These are phyloP conservation scores for Fulvia fulva DNA, from an alignment of 2,329 filamentous ascomycete species.

Conservation along the genomic window DNA sequence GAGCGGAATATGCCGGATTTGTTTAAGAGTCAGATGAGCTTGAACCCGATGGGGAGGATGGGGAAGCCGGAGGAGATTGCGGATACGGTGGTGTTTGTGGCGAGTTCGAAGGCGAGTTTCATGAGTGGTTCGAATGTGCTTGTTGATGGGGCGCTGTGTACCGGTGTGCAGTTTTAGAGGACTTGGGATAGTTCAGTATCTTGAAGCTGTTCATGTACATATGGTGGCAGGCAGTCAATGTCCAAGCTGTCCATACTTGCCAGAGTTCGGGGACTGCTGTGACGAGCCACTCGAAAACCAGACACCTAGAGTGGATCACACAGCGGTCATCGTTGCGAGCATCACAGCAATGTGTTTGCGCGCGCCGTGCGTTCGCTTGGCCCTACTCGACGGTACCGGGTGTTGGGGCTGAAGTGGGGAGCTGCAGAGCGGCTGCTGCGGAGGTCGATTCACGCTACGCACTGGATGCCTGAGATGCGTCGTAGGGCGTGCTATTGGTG, in stretches of 20 bases:
- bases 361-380: too few relatives aligned
- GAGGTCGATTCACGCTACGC: background rate
- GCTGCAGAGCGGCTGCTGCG: background rate
- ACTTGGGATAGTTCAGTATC: background rate
- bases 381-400: too few relatives aligned
- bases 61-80: slow-evolving; percentile 51
- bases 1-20: slow-evolving; percentile 31
- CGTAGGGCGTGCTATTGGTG: background rate
- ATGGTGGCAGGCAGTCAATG: background rate
- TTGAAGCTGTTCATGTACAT: background rate
- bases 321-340: too few relatives aligned
- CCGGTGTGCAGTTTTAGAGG: slow-evolving; percentile 27
- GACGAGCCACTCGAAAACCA: background rate
- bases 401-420: background rate
- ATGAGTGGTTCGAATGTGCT: slow-evolving; percentile 30
- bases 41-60: slow-evolving; percentile 43
- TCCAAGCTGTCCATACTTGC: too few relatives aligned
- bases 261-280: too few relatives aligned
- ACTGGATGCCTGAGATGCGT: background rate
- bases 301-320: too few relatives aligned
- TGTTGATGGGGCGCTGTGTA: slow-evolving; percentile 30
- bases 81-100: slow-evolving; percentile 44
- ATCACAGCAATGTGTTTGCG: too few relatives aligned
- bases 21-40: slow-evolving; percentile 26
- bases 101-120: slow-evolving; percentile 28